Evolutionary conservation across 2,329 filamentous ascomycete species (phyloP), one percentile per base, ranked within the genome.

Genomic region (Fusarium napiforme): DNA sequence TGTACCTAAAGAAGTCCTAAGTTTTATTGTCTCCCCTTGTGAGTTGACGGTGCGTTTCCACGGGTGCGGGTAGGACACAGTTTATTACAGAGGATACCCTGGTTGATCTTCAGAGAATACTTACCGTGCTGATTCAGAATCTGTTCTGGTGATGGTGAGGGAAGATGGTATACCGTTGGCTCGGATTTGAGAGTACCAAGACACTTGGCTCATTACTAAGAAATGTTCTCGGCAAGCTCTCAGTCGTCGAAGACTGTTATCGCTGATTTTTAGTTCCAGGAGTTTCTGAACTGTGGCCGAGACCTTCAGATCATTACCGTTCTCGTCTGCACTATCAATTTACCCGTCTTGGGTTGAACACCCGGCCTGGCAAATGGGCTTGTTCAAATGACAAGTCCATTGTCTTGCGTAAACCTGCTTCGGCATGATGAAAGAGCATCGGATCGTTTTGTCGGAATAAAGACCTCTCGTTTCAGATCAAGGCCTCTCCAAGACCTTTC

Each of bases 221-320:
- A 45, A 39, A 18, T 37, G 8, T 60, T 39, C 23, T 23, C 15
- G 19, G 36, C 23, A 19, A 11, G 19, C 28, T 8, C 45, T 30
- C 34, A 32, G 16, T 21, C 15, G 9, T 7, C 28, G n/a, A 49
- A 50, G 47, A 19, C 30, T 34, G 21, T 34, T 34, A 4, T 34
- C 21, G 8, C 7, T 23, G 32, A 50, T 45, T 11, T n/a, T 32
- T 9, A 32, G 32, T 52, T 45, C 30, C 30, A 39, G 34, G 34
- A 26, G 26, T 42, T 23, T 55, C 45, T 16, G 14, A 50, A 28
- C 16, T 12, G 16, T 66, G 28, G 23, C 39, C 43, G 7, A 46
- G 34, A 23, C 46, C 39, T 8, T 39, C 26, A 32, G 65, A 67
- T 67, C 65, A 49, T 61, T 67, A 34, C 63, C 30, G 28, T 32